These are phyloP conservation scores for Pyrus communis DNA, from an alignment of 306 rosid genomes.

Conservation along the genomic window DNA sequence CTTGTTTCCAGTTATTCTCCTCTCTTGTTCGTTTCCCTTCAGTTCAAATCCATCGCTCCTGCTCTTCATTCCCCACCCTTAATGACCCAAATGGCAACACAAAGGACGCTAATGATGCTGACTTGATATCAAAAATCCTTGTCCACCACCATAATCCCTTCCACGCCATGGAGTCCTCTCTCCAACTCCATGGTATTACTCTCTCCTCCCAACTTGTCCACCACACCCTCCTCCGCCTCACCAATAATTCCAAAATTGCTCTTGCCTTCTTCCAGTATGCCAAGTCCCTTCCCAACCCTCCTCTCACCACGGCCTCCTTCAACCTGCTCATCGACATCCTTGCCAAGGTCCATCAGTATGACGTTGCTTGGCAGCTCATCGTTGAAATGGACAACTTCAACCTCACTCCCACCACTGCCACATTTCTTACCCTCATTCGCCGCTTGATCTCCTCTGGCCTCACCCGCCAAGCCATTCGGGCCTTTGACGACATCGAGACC, in stretches of 20 bases:
- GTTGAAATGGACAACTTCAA: slow-evolving; percentile 52
- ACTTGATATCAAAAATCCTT: slow-evolving; percentile 44
- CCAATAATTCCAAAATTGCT: slow-evolving; percentile 64
- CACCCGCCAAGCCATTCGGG: slow-evolving; percentile 77
- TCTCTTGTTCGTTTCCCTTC: background rate
- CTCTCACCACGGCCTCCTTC: slow-evolving; percentile 47
- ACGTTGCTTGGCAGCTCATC: slow-evolving; percentile 73
- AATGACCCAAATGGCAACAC: background rate
- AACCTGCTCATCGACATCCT: slow-evolving; percentile 51
- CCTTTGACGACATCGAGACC: slow-evolving; percentile 55
- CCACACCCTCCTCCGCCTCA: slow-evolving; percentile 64
- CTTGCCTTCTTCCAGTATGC: slow-evolving; percentile 63
- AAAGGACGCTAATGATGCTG: slow-evolving; percentile 36
- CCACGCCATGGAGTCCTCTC: slow-evolving; percentile 66
- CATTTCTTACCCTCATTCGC: slow-evolving; percentile 58
- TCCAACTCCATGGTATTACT: slow-evolving; percentile 69
- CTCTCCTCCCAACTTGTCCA: slow-evolving; percentile 51
- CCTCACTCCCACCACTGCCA: slow-evolving; percentile 29
- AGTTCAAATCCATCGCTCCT: background rate
- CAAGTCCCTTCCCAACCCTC: slow-evolving; percentile 52
- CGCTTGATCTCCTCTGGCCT: slow-evolving; percentile 61
- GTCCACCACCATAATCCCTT: slow-evolving; percentile 81
- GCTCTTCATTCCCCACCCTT: background rate
- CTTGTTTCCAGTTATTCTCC: background rate
- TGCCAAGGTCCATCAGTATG: slow-evolving; percentile 74